These are phyloP conservation scores for Tolypocladium inflatum DNA, from an alignment of 2,329 filamentous ascomycete species.

Conservation along the genomic window DNA sequence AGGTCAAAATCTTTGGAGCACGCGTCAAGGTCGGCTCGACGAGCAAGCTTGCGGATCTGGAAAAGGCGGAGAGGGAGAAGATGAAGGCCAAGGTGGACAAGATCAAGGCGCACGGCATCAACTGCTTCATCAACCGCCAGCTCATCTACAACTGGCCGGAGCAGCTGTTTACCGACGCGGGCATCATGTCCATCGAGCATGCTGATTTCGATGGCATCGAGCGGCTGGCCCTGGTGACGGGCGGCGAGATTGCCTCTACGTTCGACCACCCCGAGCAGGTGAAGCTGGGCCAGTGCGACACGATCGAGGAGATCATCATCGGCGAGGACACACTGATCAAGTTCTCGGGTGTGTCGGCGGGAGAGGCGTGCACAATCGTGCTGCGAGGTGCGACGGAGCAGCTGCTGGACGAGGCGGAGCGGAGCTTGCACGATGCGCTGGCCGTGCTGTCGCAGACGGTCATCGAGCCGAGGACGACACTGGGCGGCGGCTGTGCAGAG, in stretches of 20 bases:
- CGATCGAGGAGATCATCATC: slow-evolving; percentile 97
- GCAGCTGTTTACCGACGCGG: slow-evolving; percentile 94
- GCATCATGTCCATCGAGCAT: slow-evolving; percentile 97
- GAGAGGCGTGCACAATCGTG: slow-evolving; percentile 92
- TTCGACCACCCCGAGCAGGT: slow-evolving; percentile 98
- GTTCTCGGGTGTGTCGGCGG: slow-evolving; percentile 91
- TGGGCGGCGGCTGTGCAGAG: slow-evolving; percentile 93
- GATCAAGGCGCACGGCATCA: slow-evolving; percentile 98
- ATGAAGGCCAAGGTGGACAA: slow-evolving; percentile 99
- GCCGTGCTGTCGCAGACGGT: slow-evolving; percentile 96
- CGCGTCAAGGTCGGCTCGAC: slow-evolving; percentile 94
- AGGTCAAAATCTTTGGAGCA: slow-evolving; percentile 98
- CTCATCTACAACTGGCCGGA: slow-evolving; percentile 99
- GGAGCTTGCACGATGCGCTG: slow-evolving; percentile 89
- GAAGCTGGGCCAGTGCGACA: slow-evolving; percentile 87
- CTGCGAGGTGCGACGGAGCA: slow-evolving; percentile 94
- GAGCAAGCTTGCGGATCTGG: slow-evolving; percentile 92
- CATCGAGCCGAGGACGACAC: slow-evolving; percentile 83
- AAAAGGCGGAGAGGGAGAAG: slow-evolving; percentile 97
- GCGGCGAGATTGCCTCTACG: slow-evolving; percentile 93
- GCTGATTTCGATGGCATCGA: slow-evolving; percentile 98
- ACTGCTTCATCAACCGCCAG: slow-evolving; percentile 99
- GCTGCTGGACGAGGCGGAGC: slow-evolving; percentile 91
- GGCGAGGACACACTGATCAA: slow-evolving; percentile 96
- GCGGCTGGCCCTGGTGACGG: slow-evolving; percentile 86